A percentile compares a stretch with the other conserved stretches of the same genome.
Evolutionary conservation across 805 yeast genomes (phyloP).

Genomic region (Wickerhamiella siamensis): DNA sequence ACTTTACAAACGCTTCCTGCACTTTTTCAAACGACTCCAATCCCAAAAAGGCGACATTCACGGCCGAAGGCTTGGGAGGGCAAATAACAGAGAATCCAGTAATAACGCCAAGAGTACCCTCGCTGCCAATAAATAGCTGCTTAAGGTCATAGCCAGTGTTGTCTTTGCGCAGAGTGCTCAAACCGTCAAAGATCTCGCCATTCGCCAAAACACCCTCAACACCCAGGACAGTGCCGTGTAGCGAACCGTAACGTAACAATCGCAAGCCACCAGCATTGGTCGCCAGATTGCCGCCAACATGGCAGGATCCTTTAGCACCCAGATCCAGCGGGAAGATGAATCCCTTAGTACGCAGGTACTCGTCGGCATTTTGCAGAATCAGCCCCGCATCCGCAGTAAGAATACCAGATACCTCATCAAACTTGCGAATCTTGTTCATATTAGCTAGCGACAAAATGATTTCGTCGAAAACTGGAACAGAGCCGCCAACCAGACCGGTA

Average conservation of each 20-base stretch:
- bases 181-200: conserved; percentile 64
- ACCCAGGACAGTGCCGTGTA: conserved; percentile 83
- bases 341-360: conserved; percentile 61
- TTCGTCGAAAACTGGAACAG: conserved; percentile 85
- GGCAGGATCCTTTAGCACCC: conserved; percentile 95
- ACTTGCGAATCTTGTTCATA: conserved; percentile 64
- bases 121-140: conserved; percentile 84
- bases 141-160: conserved; percentile 90
- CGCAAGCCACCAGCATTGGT: conserved; percentile 96
- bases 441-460: conserved; percentile 54
- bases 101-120: conserved; percentile 79
- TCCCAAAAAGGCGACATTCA: conserved; percentile 79
- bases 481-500: conserved; percentile 91
- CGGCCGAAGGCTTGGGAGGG: conserved; percentile 74
- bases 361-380: conserved; percentile 71
- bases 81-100: conserved; percentile 82
- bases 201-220: conserved; percentile 80
- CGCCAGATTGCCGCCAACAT: conserved; percentile 86
- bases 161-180: conserved; percentile 79
- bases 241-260: conserved; percentile 72
- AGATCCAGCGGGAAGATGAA: conserved; percentile 84
- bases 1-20: conserved; percentile 61
- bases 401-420: conserved; percentile 69
- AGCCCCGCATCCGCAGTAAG: conserved; percentile 83
- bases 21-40: conserved; percentile 66